phyloP scores from a whole-genome alignment of 306 rosid species.

The Crotalaria pallida region DNA sequence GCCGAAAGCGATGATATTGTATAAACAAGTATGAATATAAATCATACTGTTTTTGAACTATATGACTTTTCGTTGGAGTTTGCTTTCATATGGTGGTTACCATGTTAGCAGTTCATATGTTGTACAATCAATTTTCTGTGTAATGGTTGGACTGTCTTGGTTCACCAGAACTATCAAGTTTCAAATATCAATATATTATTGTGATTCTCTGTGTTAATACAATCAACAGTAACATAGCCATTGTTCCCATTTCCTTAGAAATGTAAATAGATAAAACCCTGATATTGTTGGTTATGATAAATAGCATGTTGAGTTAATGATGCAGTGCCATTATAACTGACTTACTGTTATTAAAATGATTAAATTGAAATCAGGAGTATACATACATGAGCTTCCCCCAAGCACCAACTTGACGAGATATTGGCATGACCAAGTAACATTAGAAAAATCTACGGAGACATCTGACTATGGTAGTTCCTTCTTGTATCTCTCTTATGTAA shows the following conservation, averaged over 20 bases:
- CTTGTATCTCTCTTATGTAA: background rate
- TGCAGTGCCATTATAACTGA: background rate
- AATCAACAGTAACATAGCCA: background rate
- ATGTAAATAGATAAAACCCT: background rate
- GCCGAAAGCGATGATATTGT: no score
- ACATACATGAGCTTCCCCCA: background rate
- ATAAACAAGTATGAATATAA: no score
- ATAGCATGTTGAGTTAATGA: background rate
- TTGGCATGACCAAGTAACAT: background rate
- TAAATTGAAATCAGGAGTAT: background rate
- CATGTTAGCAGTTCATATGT: background rate
- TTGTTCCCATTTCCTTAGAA: background rate
- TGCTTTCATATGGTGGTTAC: background rate
- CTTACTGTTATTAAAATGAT: background rate
- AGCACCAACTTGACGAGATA: background rate
- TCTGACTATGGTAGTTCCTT: background rate
- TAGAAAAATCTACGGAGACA: background rate
- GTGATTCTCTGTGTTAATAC: background rate
- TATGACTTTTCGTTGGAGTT: background rate
- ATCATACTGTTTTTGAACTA: no score
- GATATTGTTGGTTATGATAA: background rate
- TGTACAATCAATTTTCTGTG: background rate
- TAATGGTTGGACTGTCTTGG: background rate
- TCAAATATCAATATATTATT: background rate
- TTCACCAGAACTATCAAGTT: background rate